phyloP scores from a whole-genome alignment of 2,329 filamentous ascomycete species.

The Fulvia fulva region DNA sequence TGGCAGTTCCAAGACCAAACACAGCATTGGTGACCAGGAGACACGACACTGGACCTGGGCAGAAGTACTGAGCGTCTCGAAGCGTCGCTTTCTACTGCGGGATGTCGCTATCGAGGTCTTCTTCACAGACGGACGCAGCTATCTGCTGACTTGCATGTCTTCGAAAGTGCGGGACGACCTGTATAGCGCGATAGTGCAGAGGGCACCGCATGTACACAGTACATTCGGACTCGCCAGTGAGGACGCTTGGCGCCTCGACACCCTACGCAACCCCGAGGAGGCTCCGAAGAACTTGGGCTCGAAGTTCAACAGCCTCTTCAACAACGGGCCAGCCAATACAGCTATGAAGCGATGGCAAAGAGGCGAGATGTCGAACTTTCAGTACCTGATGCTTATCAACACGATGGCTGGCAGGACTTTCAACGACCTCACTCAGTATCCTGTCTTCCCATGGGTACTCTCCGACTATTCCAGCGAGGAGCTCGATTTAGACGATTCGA shows the following conservation, averaged over 20 bases:
- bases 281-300: conserved; percentile 68
- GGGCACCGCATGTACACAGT: conserved; percentile 68
- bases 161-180: conserved; percentile 72
- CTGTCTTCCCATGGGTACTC: conserved; percentile 95
- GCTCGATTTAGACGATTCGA: conserved; percentile 77
- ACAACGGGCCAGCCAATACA: conserved; percentile 73
- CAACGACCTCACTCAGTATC: conserved; percentile 96
- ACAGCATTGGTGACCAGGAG: conserved; percentile 62
- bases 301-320: conserved; percentile 90
- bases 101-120: conserved; percentile 97
- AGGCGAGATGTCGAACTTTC: conserved; percentile 96
- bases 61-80: conserved; percentile 92
- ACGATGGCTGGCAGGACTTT: conserved; percentile 96
- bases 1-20: conserved; percentile 49
- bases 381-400: conserved; percentile 97
- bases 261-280: conserved; percentile 65
- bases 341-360: conserved; percentile 85
- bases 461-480: conserved; percentile 95
- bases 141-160: conserved; percentile 80
- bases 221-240: conserved; percentile 66
- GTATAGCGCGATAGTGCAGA: conserved; percentile 68
- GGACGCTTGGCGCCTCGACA: conserved; percentile 87
- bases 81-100: conserved; percentile 88
- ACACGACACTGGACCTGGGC: conserved; percentile 90
- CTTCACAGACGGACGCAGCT: conserved; percentile 94